Conservation (phyloP, 228 moss, liverwort and hornwort genomes). For the Sphagnum fallax region DNA sequence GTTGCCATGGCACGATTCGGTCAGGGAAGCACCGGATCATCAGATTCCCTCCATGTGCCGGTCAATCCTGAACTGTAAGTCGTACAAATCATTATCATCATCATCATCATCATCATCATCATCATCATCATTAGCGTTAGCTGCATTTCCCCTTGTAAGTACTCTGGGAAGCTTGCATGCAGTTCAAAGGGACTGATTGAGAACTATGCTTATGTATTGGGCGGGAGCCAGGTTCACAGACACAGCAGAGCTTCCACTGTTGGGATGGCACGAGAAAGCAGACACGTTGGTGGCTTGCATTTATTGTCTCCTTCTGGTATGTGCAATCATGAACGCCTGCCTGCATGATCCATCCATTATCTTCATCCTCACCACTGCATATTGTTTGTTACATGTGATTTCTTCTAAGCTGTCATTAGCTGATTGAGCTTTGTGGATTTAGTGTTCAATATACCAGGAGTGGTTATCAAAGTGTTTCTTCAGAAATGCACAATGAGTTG, state of each 20-base stretch:
- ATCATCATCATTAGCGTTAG: not conserved
- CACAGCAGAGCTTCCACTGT: conserved; percentile 28
- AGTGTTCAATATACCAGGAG: too few species aligned
- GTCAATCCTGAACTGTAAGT: conserved; percentile 52
- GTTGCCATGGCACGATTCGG: conserved; percentile 33
- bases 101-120: too few species aligned
- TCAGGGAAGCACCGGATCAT: conserved; percentile 28
- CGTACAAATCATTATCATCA: not conserved
- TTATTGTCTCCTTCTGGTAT: conserved; percentile 47
- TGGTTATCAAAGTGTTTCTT: too few species aligned
- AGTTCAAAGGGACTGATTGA: too few species aligned
- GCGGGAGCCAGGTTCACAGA: conserved; percentile 37
- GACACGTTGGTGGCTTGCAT: conserved; percentile 49
- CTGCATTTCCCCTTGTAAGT: too few species aligned
- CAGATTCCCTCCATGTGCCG: conserved; percentile 31
- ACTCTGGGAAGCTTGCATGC: too few species aligned
- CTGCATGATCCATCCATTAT: not conserved
- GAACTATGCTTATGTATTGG: too few species aligned
- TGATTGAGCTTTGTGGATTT: too few species aligned
- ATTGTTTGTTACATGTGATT: too few species aligned
- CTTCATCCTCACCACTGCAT: conserved; percentile 27
- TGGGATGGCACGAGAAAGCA: conserved; percentile 48
- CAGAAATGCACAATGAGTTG: too few species aligned
- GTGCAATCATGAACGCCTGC: conserved; percentile 7
- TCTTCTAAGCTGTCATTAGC: too few species aligned